Evolutionary conservation across 179 eudicot genomes (phyloP).

Genomic region (Beta lomatogona): DNA sequence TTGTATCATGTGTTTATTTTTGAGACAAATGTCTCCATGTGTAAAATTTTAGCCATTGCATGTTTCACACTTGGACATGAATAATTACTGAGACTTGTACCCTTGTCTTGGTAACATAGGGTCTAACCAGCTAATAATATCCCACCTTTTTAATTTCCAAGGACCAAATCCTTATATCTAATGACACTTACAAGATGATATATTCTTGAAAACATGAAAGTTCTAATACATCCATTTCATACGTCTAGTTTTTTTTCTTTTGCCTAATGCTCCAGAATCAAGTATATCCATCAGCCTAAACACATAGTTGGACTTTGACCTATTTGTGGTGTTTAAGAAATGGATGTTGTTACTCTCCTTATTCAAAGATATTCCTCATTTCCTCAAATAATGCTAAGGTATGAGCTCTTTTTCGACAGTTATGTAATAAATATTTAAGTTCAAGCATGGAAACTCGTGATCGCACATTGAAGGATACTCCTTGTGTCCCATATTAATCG

Average conservation of each 20-base stretch:
- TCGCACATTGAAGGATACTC: background rate
- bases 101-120: background rate
- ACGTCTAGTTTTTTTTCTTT: no score
- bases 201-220: no score
- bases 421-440: background rate
- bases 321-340: background rate
- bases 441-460: background rate
- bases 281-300: background rate
- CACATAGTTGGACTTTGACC: background rate
- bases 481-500: no score
- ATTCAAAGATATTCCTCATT: background rate
- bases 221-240: no score
- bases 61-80: no score
- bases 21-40: no score
- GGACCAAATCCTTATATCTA: no score
- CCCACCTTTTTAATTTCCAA: background rate
- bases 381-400: background rate
- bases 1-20: no score
- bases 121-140: background rate
- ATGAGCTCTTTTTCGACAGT: background rate
- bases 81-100: no score
- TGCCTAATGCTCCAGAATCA: no score
- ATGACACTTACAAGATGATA: no score
- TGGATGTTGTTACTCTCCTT: background rate
- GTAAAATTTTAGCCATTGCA: no score